A percentile compares a stretch with the other conserved stretches of the same genome.
Evolutionary conservation across 257 asterid genomes (phyloP).

Genomic region (Avicennia marina): DNA sequence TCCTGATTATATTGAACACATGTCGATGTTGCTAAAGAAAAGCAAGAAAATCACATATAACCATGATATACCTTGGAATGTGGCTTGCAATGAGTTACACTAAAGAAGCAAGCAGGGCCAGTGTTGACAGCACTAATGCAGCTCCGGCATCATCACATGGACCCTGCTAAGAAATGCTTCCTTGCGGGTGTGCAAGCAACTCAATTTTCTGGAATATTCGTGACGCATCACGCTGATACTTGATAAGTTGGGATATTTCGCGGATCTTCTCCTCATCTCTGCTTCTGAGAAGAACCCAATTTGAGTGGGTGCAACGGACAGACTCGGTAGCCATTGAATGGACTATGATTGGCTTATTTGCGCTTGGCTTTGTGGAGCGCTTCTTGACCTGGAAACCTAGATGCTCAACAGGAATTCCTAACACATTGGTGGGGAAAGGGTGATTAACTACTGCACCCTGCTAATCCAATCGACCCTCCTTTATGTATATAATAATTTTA

Average conservation of each 20-base stretch:
- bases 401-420: background rate
- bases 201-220: background rate
- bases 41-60: slow-evolving; percentile 67
- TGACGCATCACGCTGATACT: slow-evolving; percentile 8
- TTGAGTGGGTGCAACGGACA: no score
- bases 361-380: no score
- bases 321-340: no score
- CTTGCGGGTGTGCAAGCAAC: background rate
- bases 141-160: background rate
- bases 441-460: background rate
- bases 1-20: slow-evolving; percentile 42
- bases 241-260: slow-evolving; percentile 4
- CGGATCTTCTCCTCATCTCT: background rate
- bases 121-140: background rate
- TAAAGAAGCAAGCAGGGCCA: background rate
- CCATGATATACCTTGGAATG: slow-evolving; percentile 6
- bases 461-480: background rate
- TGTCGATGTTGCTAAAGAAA: slow-evolving; percentile 70
- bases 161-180: slow-evolving; percentile 5
- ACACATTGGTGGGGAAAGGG: background rate
- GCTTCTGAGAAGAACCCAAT: slow-evolving; percentile 7
- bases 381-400: no score
- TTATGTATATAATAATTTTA: slow-evolving; percentile 9
- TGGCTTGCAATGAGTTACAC: background rate
- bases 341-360: no score